Evolutionary conservation across 2,329 filamentous ascomycete genomes (phyloP), one percentile per base, ranked within the genome.

Genomic region (Camillea tinctor): DNA sequence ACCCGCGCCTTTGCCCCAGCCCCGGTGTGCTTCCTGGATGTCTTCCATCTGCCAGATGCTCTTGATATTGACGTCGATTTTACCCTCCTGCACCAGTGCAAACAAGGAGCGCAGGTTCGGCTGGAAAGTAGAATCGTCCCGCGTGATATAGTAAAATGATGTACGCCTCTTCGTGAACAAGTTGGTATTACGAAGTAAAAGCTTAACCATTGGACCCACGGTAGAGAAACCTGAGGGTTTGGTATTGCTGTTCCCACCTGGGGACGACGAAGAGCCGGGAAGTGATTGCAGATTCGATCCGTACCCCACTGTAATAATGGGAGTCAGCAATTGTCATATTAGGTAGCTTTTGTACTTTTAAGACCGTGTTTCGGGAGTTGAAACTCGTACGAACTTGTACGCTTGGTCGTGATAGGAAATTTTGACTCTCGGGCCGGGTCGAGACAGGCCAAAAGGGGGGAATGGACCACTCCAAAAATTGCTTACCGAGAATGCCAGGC

Each of bases 41-140:
- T 78, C 71, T 40, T 79, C 76, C 63, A 80, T 64, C 13, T 75
- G 71, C 77, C 76, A 80, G 1, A 75, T 64, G 36, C 70, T 71
- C 69, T 76, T 78, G 19, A 80, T 76, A 0, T 73, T 72, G 1
- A 76, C 71, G 5, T 62, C 51, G 19, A 80, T 72, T 56, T 68
- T 69, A 1, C 74, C 73, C 7, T 72, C 61, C 9, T 58, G 60
- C 4, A 72, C 57, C 65, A 79, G 61, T 6, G 67, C 55, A 51
- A 80, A 64, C 48, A 78, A 51, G 1, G 66, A 57, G 4, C 64
- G 59, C 21, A 77, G 58, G 53, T 74, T 73, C 6, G 70, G 63
- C 66, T 69, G 64, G 52, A 71, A 79, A 7, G 67, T 70, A 0
- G 69, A 58, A 13, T 72, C 64, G 56, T 78, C 74, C 1, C 75